Base-by-base conservation (phyloP, 169 alveolate species). In the Cystoisospora suis region DNA sequence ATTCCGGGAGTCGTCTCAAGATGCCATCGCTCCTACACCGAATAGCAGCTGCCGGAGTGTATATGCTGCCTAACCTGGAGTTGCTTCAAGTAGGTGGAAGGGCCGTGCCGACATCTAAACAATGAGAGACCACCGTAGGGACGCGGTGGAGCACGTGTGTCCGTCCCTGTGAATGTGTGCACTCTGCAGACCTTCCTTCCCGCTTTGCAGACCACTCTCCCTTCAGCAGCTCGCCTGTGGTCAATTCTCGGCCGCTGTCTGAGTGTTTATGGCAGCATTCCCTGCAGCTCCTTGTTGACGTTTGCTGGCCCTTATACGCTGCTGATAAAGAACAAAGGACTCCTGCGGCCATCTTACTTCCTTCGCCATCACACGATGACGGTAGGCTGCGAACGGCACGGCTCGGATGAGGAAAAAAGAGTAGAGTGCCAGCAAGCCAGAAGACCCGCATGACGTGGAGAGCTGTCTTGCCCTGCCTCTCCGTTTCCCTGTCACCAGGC, bases 331-430 rank as follows among this genome's bases (percentile, higher is more conserved):
- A 72, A 72, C 58, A 34, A 38, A 38, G 56, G 32, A 12, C 32
- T 72, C 34, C 32, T 72, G 58, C 36, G 42, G 83, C 83, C 83
- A 12, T 72, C 83, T 34, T 72, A 72, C 32, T 72, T 72, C 83
- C 53, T 72, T 1, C 83, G 83, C 58, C 83, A 72, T 34, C 83
- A 72, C 23, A 72, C 83, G 6, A 72, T 72, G 83, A 72, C 83
- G 56, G 83, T 72, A 40, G 27, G 83, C 65, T 53, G 29, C 12
- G 29, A 53, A 53, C 65, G 23, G 23, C 65, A 53, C 65, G 29
- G 12, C 12, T 23, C 65, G 23, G 65, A 53, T n/a, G n/a, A n/a
- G n/a, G n/a, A n/a, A n/a, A n/a, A n/a, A n/a, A n/a, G n/a, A n/a
- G n/a, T n/a, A n/a, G n/a, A n/a, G n/a, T n/a, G 29, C 65, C 65